Percentiles rank a stretch among this genome's conserved stretches.
phyloP scores from a whole-genome alignment of 164 flowering plant species.

The Stephania cephalantha region DNA sequence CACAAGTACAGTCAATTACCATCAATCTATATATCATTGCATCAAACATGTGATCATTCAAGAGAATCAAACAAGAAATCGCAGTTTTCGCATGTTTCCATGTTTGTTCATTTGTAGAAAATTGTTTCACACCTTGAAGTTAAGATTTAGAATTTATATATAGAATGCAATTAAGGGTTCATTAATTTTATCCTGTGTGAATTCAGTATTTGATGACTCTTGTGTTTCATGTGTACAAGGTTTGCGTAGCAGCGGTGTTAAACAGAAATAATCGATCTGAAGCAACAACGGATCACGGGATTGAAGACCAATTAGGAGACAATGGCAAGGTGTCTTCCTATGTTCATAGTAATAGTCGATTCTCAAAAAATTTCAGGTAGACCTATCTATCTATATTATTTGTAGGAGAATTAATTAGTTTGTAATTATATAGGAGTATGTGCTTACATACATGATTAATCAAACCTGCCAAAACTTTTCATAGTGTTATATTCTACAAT shows the following conservation, averaged over 20 bases:
- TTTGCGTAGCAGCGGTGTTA: neutral
- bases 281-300: neutral
- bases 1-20: constrained; percentile 40
- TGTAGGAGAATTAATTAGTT: neutral
- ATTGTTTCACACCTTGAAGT: neutral
- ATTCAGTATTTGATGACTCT: neutral
- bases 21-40: neutral
- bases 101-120: neutral
- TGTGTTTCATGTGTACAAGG: neutral
- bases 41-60: neutral
- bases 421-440: too few relatives aligned
- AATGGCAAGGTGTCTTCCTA: neutral
- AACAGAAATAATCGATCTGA: neutral
- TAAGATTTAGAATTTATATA: neutral
- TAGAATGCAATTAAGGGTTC: too few relatives aligned
- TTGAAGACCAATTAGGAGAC: neutral
- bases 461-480: too few relatives aligned
- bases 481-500: neutral
- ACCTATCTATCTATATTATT: neutral
- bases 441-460: too few relatives aligned
- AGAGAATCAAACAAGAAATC: neutral
- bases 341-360: neutral
- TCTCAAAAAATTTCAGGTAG: neutral
- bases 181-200: too few relatives aligned
- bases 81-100: neutral